phyloP scores from a whole-genome alignment of 2,329 filamentous ascomycete genomes.

The Pseudohalonectria lignicola region DNA sequence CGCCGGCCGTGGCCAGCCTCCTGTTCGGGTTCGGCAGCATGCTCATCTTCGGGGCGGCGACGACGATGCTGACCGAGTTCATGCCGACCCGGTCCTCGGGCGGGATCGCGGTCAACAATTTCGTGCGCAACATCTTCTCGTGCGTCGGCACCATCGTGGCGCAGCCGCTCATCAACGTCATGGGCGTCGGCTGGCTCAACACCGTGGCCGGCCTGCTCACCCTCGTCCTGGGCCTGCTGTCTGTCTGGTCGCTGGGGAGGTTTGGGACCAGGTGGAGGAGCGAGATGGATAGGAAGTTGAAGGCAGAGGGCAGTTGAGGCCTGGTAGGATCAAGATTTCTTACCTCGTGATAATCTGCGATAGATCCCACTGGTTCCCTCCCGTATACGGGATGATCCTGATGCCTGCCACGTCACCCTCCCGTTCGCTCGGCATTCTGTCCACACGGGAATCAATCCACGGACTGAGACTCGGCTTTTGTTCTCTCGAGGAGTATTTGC shows the following conservation, averaged over 20 bases:
- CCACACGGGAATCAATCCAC: too few relatives aligned
- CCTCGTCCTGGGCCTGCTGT: conserved; percentile 42
- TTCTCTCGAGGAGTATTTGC: too few relatives aligned
- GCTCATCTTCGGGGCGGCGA: conserved; percentile 64
- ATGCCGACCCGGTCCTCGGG: conserved; percentile 60
- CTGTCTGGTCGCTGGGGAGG: conserved; percentile 50
- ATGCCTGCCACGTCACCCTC: too few relatives aligned
- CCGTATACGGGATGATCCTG: too few relatives aligned
- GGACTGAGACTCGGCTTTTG: too few relatives aligned
- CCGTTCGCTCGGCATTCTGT: too few relatives aligned
- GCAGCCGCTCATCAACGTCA: conserved; percentile 56
- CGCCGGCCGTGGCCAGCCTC: conserved; percentile 54
- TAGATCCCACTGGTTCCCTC: too few relatives aligned
- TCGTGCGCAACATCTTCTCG: conserved; percentile 67
- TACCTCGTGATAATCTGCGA: too few relatives aligned
- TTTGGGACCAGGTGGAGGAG: conserved; percentile 54
- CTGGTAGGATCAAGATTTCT: too few relatives aligned
- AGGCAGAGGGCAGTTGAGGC: conserved; percentile 1
- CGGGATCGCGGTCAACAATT: conserved; percentile 74
- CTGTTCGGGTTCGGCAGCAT: conserved; percentile 69
- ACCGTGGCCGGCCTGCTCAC: conserved; percentile 44
- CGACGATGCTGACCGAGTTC: conserved; percentile 80
- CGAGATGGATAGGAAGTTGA: conserved; percentile 43
- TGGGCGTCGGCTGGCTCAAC: conserved; percentile 69
- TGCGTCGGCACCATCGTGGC: conserved; percentile 61